These are phyloP conservation scores for Flaveria floridana DNA, from an alignment of 140 eudicot genomes.

Conservation along the genomic window DNA sequence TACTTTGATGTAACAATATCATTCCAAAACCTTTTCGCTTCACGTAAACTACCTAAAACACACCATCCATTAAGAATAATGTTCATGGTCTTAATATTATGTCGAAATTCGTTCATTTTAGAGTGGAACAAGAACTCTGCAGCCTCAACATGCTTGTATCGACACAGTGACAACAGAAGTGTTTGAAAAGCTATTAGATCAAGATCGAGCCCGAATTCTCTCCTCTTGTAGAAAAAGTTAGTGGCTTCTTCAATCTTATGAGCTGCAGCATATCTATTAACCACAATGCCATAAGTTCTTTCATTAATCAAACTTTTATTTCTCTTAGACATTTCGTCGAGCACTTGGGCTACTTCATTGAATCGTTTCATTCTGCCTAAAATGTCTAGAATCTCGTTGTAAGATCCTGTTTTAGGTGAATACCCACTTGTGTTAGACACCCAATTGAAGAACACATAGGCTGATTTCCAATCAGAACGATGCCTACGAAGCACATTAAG, in stretches of 20 bases:
- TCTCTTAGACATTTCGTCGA: conserved; percentile 76
- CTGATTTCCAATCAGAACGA: conserved; percentile 79
- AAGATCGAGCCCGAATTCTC: conserved; percentile 47
- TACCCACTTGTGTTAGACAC: conserved; percentile 39
- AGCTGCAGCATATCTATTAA: conserved; percentile 57
- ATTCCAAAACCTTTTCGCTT: conserved; percentile 71
- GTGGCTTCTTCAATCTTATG: conserved; percentile 64
- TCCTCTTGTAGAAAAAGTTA: conserved; percentile 48
- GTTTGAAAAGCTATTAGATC: conserved; percentile 70
- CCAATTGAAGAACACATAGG: conserved; percentile 61
- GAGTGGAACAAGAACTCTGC: conserved; percentile 66
- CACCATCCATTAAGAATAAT: conserved; percentile 79
- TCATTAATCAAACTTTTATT: conserved; percentile 40
- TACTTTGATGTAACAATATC: conserved; percentile 50
- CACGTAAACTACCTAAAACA: conserved; percentile 58
- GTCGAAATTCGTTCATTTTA: conserved; percentile 42
- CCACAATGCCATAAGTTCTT: conserved; percentile 50
- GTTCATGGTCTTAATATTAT: conserved; percentile 60
- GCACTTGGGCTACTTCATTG: conserved; percentile 46
- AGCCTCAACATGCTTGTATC: conserved; percentile 83
- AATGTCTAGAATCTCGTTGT: conserved; percentile 59
- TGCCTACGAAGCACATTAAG: conserved; percentile 64
- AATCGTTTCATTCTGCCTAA: conserved; percentile 62
- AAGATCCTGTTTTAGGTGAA: conserved; percentile 41
- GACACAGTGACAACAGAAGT: conserved; percentile 61